Base-by-base conservation (phyloP, 768 basidiomycete genomes). In the Lactarius akahatsu region DNA sequence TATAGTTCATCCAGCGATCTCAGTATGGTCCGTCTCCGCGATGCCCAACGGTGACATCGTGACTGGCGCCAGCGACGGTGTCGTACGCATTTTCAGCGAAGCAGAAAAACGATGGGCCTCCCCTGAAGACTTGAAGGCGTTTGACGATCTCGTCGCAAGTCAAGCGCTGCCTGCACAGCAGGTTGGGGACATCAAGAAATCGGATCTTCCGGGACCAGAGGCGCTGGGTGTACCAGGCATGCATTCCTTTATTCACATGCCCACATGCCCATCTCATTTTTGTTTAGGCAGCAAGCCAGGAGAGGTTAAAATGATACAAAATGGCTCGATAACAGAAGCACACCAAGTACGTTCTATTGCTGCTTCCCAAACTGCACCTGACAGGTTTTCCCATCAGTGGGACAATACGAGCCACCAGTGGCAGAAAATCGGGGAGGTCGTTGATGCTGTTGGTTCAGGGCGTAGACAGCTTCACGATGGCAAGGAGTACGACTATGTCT, bases 401-500 rank as follows among this genome's bases (percentile, higher is more conserved):
- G 91, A 95, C 64, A 81, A 78, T 47, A 77, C 81, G 4, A 78
- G 80, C 11, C 78, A 77, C 20, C 82, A 81, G 30, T 99, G 97
- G 97, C 86, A 93, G 75, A 96, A 96, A 75, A 87, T 98, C 40
- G 97, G 97, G 28, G 91, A 96, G 71, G 96, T 98, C 6, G 94
- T 96, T 4, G 97, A 97, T 73, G 96, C 95, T 23, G 91, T 96
- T 60, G 92, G 95, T 28, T 86, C 89, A 41, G 86, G 86, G n/a
- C 83, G 94, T 64, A 96, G 92, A 77, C 92, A 96, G 76, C 82
- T 97, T n/a, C 90, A 91, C 73, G 77, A 94, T 71, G 97, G 97
- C 20, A 89, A 89, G 73, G 96, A 98, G 77, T 99, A 96, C 73
- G 97, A 99, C 77, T 97, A 97, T 73, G 96, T 99, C n/a, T 98